phyloP scores from a whole-genome alignment of 2,329 filamentous ascomycete genomes.

The Aspergillus persii region DNA sequence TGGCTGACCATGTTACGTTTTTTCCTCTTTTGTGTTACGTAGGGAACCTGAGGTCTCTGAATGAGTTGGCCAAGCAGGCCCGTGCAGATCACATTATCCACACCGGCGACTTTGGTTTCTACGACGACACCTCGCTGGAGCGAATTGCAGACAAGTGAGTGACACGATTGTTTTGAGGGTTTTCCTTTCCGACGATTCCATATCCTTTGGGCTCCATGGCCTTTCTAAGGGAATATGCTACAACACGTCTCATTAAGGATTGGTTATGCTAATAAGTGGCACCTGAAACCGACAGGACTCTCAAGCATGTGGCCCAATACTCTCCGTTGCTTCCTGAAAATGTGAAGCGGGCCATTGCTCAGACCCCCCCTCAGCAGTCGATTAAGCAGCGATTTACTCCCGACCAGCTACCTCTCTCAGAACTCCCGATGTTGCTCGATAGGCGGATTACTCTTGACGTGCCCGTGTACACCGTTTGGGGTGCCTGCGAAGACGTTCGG shows the following conservation, averaged over 20 bases:
- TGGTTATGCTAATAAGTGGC: conserved; percentile 3
- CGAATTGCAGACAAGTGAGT: conserved; percentile 96
- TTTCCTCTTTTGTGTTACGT: conserved; percentile 17
- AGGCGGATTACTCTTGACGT: conserved; percentile 90
- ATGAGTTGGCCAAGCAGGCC: conserved; percentile 92
- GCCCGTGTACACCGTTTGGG: conserved; percentile 98
- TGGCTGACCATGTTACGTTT: conserved; percentile 20
- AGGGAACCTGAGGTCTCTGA: conserved; percentile 95
- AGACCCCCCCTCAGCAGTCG: conserved; percentile 61
- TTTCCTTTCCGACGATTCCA: not conserved
- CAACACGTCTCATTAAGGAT: not conserved
- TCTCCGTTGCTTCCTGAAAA: conserved; percentile 86
- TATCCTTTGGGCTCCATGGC: not conserved
- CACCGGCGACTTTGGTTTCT: conserved; percentile 98
- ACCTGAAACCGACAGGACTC: conserved; percentile 59
- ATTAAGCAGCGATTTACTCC: conserved; percentile 83
- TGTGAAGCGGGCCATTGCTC: conserved; percentile 65
- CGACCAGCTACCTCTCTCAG: conserved; percentile 83
- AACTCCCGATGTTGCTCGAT: conserved; percentile 83
- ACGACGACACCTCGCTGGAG: conserved; percentile 92
- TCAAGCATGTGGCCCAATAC: conserved; percentile 98
- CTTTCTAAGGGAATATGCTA: not conserved
- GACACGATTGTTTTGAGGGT: conserved; percentile 1
- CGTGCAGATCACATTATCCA: conserved; percentile 97
- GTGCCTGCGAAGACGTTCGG: conserved; percentile 95